These are phyloP conservation scores for Tetracladium marchalianum DNA, from an alignment of 495 filamentous ascomycete genomes.

Conservation along the genomic window DNA sequence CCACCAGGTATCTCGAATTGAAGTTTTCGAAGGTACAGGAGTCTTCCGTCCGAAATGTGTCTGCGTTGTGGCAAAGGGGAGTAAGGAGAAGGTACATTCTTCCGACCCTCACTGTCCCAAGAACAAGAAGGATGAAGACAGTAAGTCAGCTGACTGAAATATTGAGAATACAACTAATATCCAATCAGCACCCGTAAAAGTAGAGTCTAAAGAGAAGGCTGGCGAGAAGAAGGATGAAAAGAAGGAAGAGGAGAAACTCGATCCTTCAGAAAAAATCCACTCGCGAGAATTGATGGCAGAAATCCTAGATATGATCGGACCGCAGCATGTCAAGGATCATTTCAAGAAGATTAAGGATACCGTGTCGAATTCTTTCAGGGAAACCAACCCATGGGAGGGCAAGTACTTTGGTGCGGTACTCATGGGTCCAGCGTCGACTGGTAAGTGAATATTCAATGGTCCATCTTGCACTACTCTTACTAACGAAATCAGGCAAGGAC, in stretches of 20 bases:
- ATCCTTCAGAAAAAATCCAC: slow-evolving; percentile 9
- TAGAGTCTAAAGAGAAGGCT: slow-evolving; percentile 22
- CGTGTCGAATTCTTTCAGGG: slow-evolving; percentile 34
- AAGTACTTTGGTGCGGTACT: slow-evolving; percentile 47
- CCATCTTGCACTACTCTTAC: background rate
- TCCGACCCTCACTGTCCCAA: slow-evolving; percentile 1
- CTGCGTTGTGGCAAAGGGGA: background rate
- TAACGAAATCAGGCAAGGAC: slow-evolving; percentile 43
- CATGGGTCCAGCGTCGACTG: slow-evolving; percentile 57
- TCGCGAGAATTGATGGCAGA: slow-evolving; percentile 25
- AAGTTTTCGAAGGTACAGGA: background rate
- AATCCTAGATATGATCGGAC: slow-evolving; percentile 50
- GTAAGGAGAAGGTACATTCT: background rate
- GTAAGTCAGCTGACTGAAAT: background rate
- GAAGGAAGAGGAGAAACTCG: slow-evolving; percentile 28
- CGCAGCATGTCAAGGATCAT: slow-evolving; percentile 49
- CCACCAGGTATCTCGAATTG: background rate
- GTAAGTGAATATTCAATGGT: slow-evolving; percentile 19
- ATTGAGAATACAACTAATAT: background rate
- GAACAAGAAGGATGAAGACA: background rate
- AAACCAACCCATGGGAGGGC: slow-evolving; percentile 35
- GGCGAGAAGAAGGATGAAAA: slow-evolving; percentile 40
- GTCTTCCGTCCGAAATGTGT: background rate
- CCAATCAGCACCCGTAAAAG: background rate
- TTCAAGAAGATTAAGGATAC: slow-evolving; percentile 47